These are phyloP conservation scores for Suillus subluteus DNA, from an alignment of 768 basidiomycete genomes.

Conservation along the genomic window DNA sequence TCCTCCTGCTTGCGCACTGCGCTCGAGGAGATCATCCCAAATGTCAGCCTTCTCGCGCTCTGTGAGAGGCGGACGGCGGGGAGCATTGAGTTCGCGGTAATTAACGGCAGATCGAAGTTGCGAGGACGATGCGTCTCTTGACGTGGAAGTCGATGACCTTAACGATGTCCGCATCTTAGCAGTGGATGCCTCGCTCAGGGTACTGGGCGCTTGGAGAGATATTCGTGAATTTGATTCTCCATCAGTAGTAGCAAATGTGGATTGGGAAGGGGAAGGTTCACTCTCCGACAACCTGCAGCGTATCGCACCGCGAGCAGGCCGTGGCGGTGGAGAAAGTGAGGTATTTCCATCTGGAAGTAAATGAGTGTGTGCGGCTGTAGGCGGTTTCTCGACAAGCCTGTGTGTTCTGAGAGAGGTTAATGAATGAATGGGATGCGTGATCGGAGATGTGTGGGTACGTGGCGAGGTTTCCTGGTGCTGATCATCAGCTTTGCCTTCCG, in stretches of 20 bases:
- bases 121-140: constrained; percentile 17
- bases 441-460: constrained; percentile 55
- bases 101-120: constrained; percentile 38
- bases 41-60: constrained; percentile 73
- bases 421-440: constrained; percentile 47
- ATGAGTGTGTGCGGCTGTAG: constrained; percentile 6
- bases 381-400: constrained; percentile 8
- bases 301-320: constrained; percentile 18
- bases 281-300: constrained; percentile 18
- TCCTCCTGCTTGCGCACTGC: constrained; percentile 72
- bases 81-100: constrained; percentile 51
- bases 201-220: constrained; percentile 23
- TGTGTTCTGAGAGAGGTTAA: constrained; percentile 30
- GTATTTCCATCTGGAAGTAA: constrained; percentile 23
- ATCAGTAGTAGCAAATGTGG: not conserved
- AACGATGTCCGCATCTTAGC: constrained; percentile 26
- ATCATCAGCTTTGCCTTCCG: constrained; percentile 14
- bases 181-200: constrained; percentile 37
- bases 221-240: constrained; percentile 12
- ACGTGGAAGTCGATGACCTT: constrained; percentile 17
- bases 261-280: constrained; percentile 11
- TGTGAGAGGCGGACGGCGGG: constrained; percentile 46
- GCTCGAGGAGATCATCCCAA: constrained; percentile 70
- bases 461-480: constrained; percentile 37
- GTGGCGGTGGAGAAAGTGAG: constrained; percentile 31